Percentiles rank a stretch among this genome's conserved stretches.
These are phyloP conservation scores for Brassica balearica DNA, from an alignment of 441 rosid species.

Conservation along the genomic window DNA sequence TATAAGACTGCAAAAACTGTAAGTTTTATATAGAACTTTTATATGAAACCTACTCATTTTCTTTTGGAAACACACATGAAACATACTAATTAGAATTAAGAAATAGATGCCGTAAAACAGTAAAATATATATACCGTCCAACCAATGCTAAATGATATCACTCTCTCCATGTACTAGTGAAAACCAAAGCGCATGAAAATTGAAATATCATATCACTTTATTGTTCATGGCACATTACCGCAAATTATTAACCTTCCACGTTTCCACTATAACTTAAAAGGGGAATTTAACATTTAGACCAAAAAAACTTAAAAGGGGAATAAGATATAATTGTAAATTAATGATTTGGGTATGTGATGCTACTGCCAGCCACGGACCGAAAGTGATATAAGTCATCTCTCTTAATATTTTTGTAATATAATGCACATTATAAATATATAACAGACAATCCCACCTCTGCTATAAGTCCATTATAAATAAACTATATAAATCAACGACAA, in stretches of 20 bases:
- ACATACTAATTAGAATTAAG: background rate
- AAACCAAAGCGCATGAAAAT: slow-evolving; percentile 16
- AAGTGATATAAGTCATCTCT: slow-evolving; percentile 30
- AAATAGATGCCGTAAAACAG: background rate
- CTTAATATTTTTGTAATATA: background rate
- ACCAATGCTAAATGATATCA: background rate
- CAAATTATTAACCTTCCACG: slow-evolving; percentile 38
- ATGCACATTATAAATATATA: background rate
- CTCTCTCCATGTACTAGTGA: background rate
- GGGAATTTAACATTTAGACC: too few species aligned
- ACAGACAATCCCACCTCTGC: background rate
- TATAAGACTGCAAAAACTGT: background rate
- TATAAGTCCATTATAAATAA: background rate
- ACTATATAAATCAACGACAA: background rate
- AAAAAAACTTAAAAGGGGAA: background rate
- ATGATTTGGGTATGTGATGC: slow-evolving; percentile 30
- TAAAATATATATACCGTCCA: background rate
- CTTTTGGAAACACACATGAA: too few species aligned
- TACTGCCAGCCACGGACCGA: slow-evolving; percentile 38
- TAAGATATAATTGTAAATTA: background rate
- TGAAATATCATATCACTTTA: slow-evolving; percentile 8
- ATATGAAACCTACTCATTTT: background rate
- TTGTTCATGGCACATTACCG: slow-evolving; percentile 19
- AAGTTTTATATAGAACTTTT: background rate
- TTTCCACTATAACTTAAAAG: slow-evolving; percentile 13